Conservation (phyloP, 1,139 yeast species). For the Geotrichum aggregatum region DNA sequence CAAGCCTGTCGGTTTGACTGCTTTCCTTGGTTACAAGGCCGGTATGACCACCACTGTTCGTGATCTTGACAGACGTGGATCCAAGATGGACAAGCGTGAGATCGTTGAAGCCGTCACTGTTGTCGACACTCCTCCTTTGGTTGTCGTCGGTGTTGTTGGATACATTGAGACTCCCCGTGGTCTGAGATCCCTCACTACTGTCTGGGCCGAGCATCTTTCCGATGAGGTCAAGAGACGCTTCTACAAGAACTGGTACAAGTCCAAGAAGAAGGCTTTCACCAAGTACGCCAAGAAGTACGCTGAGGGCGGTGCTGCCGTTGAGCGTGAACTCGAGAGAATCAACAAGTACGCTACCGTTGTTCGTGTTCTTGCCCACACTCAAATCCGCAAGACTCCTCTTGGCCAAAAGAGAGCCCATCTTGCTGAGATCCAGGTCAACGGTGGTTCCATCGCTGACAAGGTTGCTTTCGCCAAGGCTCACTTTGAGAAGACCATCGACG, state of each 20-base stretch:
- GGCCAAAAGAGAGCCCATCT: conserved; percentile 99
- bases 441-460: conserved; percentile 97
- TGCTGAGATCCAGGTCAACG: conserved; percentile 99
- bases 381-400: conserved; percentile 98
- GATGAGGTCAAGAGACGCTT: conserved; percentile 99
- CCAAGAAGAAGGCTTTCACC: conserved; percentile 99
- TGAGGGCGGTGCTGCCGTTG: conserved; percentile 79
- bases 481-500: conserved; percentile 97
- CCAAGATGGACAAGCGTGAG: conserved; percentile 99
- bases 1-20: conserved; percentile 98
- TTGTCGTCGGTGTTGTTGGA: conserved; percentile 99
- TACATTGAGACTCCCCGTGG: conserved; percentile 99
- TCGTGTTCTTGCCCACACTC: conserved; percentile 99
- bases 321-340: conserved; percentile 97
- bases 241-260: conserved; percentile 99
- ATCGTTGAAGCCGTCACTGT: conserved; percentile 98
- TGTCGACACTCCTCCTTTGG: conserved; percentile 98
- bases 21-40: conserved; percentile 99
- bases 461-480: conserved; percentile 98
- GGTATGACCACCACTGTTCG: conserved; percentile 99
- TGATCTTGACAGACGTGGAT: conserved; percentile 99
- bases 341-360: conserved; percentile 97
- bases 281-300: conserved; percentile 99
- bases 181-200: conserved; percentile 97
- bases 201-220: conserved; percentile 99